Evolutionary conservation across 805 yeast species (phyloP).

Genomic region (Spathaspora sp.): DNA sequence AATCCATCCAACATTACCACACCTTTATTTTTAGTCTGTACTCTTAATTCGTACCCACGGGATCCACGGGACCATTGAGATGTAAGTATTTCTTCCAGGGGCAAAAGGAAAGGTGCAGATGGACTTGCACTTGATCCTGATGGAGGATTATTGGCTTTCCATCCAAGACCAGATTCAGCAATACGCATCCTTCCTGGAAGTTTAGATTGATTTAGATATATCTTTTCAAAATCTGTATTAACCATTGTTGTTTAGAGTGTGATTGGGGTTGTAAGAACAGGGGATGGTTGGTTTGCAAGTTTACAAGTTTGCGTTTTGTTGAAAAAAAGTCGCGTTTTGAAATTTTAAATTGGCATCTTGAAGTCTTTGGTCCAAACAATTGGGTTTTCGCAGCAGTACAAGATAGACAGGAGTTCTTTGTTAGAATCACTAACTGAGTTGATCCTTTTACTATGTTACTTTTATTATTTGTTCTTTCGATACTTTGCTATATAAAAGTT

Average conservation of each 20-base stretch:
- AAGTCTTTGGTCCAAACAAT: neutral
- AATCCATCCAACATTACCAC: constrained; percentile 90
- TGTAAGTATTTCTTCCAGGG: constrained; percentile 78
- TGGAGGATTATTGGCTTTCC: constrained; percentile 54
- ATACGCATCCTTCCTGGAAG: constrained; percentile 86
- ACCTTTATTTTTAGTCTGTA: constrained; percentile 85
- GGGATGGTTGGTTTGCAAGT: neutral
- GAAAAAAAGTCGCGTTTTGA: neutral
- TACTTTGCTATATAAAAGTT: too few species aligned
- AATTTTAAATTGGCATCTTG: neutral
- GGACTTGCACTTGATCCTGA: constrained; percentile 20
- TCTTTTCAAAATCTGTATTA: constrained; percentile 81
- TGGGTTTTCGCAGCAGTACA: too few species aligned
- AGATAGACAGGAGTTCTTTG: too few species aligned
- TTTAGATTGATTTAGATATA: constrained; percentile 83
- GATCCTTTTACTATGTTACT: too few species aligned
- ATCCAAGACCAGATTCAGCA: constrained; percentile 95
- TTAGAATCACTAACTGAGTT: too few species aligned
- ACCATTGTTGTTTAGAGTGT: constrained; percentile 24
- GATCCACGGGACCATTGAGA: constrained; percentile 92
- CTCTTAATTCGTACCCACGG: constrained; percentile 83
- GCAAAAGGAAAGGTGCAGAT: constrained; percentile 75
- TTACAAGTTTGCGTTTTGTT: neutral
- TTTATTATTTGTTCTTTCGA: too few species aligned
- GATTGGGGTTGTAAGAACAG: neutral